These are phyloP conservation scores for Debaryomycetaceae sp. DNA, from an alignment of 1,139 yeast genomes.

Conservation along the genomic window DNA sequence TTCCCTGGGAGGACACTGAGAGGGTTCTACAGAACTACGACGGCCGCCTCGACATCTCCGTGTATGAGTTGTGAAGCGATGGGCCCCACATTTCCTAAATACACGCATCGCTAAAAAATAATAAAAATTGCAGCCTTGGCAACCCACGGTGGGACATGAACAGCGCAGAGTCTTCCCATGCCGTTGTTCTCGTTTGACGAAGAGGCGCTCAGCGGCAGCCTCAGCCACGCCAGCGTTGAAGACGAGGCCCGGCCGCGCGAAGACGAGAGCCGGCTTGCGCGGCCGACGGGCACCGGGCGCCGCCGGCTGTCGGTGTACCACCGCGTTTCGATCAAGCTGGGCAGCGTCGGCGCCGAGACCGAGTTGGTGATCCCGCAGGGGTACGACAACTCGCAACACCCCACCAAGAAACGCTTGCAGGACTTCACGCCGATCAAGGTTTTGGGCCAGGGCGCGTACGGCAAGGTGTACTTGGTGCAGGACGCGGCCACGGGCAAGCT, in stretches of 20 bases:
- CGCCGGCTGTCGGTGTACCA: constrained; percentile 22
- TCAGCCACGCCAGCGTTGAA: constrained; percentile 5
- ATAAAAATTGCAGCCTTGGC: neutral
- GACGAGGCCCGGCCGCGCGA: constrained; percentile 2
- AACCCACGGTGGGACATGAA: neutral
- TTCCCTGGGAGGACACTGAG: constrained; percentile 75
- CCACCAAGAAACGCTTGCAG: constrained; percentile 11
- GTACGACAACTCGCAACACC: constrained; percentile 7
- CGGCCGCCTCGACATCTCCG: constrained; percentile 30
- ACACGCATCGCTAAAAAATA: neutral
- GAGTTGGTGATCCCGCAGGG: constrained; percentile 15
- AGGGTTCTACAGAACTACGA: constrained; percentile 29
- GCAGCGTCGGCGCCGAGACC: constrained; percentile 14
- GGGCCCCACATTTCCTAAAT: neutral
- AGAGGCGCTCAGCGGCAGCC: constrained; percentile 13
- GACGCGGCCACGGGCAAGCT: constrained; percentile 29
- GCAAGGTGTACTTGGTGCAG: constrained; percentile 37
- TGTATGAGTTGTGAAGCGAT: constrained; percentile 23
- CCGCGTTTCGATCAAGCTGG: constrained; percentile 18
- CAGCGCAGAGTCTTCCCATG: constrained; percentile 4
- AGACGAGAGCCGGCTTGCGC: neutral
- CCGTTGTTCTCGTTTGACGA: constrained; percentile 20
- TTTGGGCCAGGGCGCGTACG: constrained; percentile 41
- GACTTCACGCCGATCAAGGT: constrained; percentile 38
- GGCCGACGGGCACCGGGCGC: constrained; percentile 9